phyloP scores from a whole-genome alignment of 768 basidiomycete genomes.

The Naganishia vaughanmartiniae region DNA sequence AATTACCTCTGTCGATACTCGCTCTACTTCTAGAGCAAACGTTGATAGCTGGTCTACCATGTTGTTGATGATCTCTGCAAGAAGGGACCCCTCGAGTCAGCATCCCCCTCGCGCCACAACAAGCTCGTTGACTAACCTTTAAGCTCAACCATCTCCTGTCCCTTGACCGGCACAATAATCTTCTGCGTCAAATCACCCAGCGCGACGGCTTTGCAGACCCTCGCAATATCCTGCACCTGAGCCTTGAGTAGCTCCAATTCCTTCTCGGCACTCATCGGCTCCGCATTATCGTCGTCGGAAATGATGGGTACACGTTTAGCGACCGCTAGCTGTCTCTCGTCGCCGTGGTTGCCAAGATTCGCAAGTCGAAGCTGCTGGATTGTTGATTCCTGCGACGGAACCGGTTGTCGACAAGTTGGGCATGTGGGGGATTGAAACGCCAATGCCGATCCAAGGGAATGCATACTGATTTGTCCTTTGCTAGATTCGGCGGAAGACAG shows the following conservation, averaged over 20 bases:
- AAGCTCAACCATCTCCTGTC: slow-evolving; percentile 74
- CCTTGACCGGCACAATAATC: slow-evolving; percentile 74
- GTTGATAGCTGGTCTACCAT: slow-evolving; percentile 71
- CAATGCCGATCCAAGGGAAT: neutral
- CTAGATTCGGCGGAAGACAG: neutral
- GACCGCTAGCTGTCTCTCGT: neutral
- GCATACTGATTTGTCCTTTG: neutral
- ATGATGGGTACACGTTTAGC: neutral
- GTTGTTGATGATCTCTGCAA: slow-evolving; percentile 61
- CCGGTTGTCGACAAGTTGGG: slow-evolving; percentile 8
- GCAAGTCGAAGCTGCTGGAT: neutral
- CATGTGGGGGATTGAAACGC: slow-evolving; percentile 1
- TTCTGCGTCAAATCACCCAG: slow-evolving; percentile 72
- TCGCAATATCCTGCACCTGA: slow-evolving; percentile 76
- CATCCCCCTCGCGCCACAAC: neutral
- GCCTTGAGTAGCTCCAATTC: slow-evolving; percentile 76
- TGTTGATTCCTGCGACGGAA: neutral
- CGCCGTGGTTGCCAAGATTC: neutral
- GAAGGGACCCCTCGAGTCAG: slow-evolving; percentile 45
- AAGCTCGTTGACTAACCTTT: slow-evolving; percentile 55
- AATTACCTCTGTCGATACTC: slow-evolving; percentile 59
- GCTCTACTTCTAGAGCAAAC: slow-evolving; percentile 87
- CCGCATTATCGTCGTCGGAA: neutral
- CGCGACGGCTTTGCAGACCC: slow-evolving; percentile 77
- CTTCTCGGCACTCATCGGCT: slow-evolving; percentile 53